Conservation (phyloP, 805 yeast genomes). For the Metschnikowia similis region DNA sequence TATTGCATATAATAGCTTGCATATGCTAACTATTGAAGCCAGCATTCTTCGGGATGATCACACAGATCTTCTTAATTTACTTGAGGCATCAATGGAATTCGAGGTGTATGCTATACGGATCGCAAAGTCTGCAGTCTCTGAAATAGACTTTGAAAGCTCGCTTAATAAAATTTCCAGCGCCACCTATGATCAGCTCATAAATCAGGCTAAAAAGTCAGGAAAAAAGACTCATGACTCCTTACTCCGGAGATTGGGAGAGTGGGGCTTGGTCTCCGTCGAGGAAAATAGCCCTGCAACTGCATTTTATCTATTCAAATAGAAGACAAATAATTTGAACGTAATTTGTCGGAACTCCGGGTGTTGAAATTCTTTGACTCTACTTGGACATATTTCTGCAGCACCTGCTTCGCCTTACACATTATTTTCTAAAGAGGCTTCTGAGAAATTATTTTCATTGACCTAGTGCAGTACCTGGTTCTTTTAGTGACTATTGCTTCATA, state of each 20-base stretch:
- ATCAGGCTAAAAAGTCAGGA: conserved; percentile 7
- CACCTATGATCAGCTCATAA: conserved; percentile 16
- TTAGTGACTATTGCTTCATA: too few relatives aligned
- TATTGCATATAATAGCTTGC: conserved; percentile 22
- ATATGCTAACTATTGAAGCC: conserved; percentile 29
- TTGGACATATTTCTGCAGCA: too few relatives aligned
- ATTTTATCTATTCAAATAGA: conserved; percentile 10
- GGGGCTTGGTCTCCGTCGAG: conserved; percentile 17
- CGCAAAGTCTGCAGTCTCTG: conserved; percentile 2
- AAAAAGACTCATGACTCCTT: not conserved
- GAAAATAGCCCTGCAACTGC: conserved; percentile 10
- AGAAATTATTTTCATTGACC: too few relatives aligned
- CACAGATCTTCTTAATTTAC: conserved; percentile 17
- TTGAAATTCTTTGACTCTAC: not conserved
- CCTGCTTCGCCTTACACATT: too few relatives aligned
- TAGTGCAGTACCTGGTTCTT: too few relatives aligned
- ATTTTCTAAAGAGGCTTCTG: too few relatives aligned
- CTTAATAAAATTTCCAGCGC: not conserved
- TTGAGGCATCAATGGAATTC: conserved; percentile 21
- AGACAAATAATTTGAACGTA: not conserved
- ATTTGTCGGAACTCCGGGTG: too few relatives aligned
- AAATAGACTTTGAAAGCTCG: conserved; percentile 2
- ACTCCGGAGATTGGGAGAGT: conserved; percentile 13
- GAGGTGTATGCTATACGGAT: conserved; percentile 25
- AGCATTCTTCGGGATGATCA: conserved; percentile 24